A percentile compares a stretch with the other conserved stretches of the same genome.
Conservation (phyloP, 352 stramenopile genomes). For the Phytopythium ostracodes region DNA sequence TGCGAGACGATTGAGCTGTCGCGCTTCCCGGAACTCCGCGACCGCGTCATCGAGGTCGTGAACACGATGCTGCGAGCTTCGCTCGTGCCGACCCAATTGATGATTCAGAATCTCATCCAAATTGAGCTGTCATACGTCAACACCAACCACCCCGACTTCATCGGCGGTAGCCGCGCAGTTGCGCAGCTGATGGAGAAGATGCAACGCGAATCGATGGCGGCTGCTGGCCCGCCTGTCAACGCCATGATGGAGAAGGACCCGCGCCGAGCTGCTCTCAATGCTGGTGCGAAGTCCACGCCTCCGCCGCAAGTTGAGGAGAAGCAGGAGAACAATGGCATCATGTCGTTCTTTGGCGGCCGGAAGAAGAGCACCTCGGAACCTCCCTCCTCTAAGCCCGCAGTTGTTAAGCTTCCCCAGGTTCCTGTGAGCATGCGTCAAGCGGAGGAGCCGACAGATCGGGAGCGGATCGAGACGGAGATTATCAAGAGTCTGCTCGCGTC, state of each 20-base stretch:
- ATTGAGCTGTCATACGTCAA: conserved; percentile 99
- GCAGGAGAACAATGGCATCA: conserved; percentile 50
- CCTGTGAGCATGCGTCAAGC: conserved; percentile 95
- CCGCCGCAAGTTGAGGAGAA: conserved; percentile 33
- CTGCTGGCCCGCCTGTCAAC: conserved; percentile 25
- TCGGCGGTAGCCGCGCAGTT: conserved; percentile 94
- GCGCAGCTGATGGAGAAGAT: conserved; percentile 95
- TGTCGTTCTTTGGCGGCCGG: conserved; percentile 75
- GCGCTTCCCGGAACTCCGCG: conserved; percentile 93
- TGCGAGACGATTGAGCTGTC: conserved; percentile 95
- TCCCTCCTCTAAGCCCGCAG: conserved; percentile 32
- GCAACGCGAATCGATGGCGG: conserved; percentile 79
- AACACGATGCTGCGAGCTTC: conserved; percentile 84
- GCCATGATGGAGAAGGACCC: conserved; percentile 49
- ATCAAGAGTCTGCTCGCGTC: conserved; percentile 97
- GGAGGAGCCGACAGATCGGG: conserved; percentile 93
- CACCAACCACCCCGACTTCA: conserved; percentile 99
- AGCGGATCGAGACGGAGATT: conserved; percentile 97
- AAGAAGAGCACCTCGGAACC: conserved; percentile 44
- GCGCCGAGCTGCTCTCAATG: conserved; percentile 23
- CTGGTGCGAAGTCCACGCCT: conserved; percentile 1
- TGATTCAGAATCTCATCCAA: conserved; percentile 98
- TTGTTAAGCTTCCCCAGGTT: conserved; percentile 95
- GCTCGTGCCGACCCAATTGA: conserved; percentile 78
- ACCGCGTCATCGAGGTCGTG: conserved; percentile 95